Conservation (phyloP, 2,329 filamentous ascomycete genomes). For the Exophiala sideris region DNA sequence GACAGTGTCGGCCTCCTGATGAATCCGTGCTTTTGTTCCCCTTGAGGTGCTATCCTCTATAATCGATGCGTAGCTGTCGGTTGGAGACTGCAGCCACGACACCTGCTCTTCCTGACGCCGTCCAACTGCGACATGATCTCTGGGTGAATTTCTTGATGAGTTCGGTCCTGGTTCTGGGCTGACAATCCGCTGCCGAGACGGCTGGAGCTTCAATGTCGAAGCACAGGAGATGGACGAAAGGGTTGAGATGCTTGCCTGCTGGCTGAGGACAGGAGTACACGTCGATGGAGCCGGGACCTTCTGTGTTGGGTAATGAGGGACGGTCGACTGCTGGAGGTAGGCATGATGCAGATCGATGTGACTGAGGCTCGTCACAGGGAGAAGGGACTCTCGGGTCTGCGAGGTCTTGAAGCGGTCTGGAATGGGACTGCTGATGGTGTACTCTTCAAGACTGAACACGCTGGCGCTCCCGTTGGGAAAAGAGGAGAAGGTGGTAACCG, state of each 20-base stretch:
- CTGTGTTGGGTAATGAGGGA: constrained; percentile 7
- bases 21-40: neutral
- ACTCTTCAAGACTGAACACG: constrained; percentile 19
- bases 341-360: constrained; percentile 23
- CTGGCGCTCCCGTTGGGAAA: constrained; percentile 14
- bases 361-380: constrained; percentile 23
- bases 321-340: constrained; percentile 20
- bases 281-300: constrained; percentile 6
- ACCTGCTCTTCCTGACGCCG: constrained; percentile 15
- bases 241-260: constrained; percentile 20
- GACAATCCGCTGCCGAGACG: constrained; percentile 15
- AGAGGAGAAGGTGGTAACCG: constrained; percentile 16
- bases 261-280: constrained; percentile 14
- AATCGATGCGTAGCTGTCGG: constrained; percentile 12
- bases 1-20: neutral
- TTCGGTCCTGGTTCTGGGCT: neutral
- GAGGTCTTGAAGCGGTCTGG: constrained; percentile 14
- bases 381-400: constrained; percentile 13
- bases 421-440: constrained; percentile 14
- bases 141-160: too few species aligned
- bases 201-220: constrained; percentile 21
- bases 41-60: neutral
- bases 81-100: constrained; percentile 21
- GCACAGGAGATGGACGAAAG: constrained; percentile 14
- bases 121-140: too few species aligned